Evolutionary conservation across 116 monocot genomes (phyloP), one percentile per base, ranked within the genome.

Genomic region (Phalaenopsis hybrid): DNA sequence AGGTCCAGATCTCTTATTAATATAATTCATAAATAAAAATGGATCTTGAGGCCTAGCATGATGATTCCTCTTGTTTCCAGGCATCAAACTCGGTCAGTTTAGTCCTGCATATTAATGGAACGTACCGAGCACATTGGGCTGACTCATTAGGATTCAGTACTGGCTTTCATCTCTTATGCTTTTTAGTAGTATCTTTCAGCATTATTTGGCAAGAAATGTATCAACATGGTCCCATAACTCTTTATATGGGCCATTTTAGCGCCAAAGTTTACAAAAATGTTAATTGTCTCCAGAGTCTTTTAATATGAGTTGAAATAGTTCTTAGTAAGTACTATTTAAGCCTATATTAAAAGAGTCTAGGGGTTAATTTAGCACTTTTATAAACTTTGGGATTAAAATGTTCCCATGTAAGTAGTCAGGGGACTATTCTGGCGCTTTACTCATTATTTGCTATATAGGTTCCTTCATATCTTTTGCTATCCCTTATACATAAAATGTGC

Each of bases 91-190:
- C 85, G 2, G 90, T 97, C 69, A 85, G 78, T 80, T 82, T 97
- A 75, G 65, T 80, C 77, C 44, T 94, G 57, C 89, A 92, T 83
- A 88, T 90, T 70, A 97, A 97, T 82, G 97, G 97, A 73, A 94
- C 97, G 44, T 97, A 92, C 74, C 81, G 97, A 79, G 90, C 90
- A 61, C 88, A 83, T 33, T 97, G 97, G 97, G 87, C 85, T 43
- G 88, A 91, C 74, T 77, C 79, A 12, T 76, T 97, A 78, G 97
- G 97, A 84, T 89, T 97, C 48, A 91, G 97, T 97, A 94, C 81
- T 90, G 16, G 86, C 16, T 77, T 86, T 87, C 51, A 12, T 41
- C 18, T 52, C 4, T n/a, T 78, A 41, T 69, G 41, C 2, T 81
- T 33, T 48, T 81, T 6, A 43, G 74, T 17, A 74, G 10, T 44